Percentiles rank a stretch among this genome's conserved stretches.
phyloP scores from a whole-genome alignment of 768 basidiomycete species.

The Naganishia antarctica region DNA sequence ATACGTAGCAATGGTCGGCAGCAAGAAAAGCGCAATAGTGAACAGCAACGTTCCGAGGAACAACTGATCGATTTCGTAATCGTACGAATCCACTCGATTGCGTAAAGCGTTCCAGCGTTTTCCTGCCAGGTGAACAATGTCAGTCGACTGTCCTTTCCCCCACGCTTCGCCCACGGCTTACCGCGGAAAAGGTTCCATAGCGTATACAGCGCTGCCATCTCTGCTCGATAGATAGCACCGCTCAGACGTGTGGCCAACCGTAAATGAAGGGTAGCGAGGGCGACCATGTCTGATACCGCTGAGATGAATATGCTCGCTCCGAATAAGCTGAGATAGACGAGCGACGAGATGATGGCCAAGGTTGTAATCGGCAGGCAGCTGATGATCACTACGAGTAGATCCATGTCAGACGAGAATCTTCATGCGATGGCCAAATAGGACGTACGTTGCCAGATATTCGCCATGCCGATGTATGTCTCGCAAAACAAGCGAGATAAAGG shows the following conservation, averaged over 20 bases:
- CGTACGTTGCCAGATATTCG: slow-evolving; percentile 70
- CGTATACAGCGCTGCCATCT: slow-evolving; percentile 59
- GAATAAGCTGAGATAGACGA: slow-evolving; percentile 43
- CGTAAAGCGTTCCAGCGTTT: slow-evolving; percentile 83
- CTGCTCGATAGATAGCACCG: slow-evolving; percentile 60
- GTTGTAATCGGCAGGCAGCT: slow-evolving; percentile 34
- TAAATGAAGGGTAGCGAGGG: slow-evolving; percentile 67
- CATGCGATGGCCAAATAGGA: slow-evolving; percentile 19
- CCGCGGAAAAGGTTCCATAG: slow-evolving; percentile 90
- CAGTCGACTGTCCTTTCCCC: too few species aligned
- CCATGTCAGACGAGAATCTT: neutral
- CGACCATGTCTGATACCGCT: slow-evolving; percentile 62
- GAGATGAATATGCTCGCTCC: slow-evolving; percentile 63
- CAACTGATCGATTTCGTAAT: slow-evolving; percentile 87
- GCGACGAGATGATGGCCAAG: slow-evolving; percentile 40
- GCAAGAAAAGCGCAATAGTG: slow-evolving; percentile 48
- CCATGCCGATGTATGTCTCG: slow-evolving; percentile 62
- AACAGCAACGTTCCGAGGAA: slow-evolving; percentile 71
- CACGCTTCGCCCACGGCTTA: too few species aligned
- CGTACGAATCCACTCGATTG: slow-evolving; percentile 80
- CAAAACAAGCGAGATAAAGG: slow-evolving; percentile 83
- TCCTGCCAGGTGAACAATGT: too few species aligned
- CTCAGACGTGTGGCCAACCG: slow-evolving; percentile 65
- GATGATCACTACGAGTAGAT: slow-evolving; percentile 19
- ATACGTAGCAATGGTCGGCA: slow-evolving; percentile 75